Conservation (phyloP, 805 yeast genomes). For the Ogataea naganishii region DNA sequence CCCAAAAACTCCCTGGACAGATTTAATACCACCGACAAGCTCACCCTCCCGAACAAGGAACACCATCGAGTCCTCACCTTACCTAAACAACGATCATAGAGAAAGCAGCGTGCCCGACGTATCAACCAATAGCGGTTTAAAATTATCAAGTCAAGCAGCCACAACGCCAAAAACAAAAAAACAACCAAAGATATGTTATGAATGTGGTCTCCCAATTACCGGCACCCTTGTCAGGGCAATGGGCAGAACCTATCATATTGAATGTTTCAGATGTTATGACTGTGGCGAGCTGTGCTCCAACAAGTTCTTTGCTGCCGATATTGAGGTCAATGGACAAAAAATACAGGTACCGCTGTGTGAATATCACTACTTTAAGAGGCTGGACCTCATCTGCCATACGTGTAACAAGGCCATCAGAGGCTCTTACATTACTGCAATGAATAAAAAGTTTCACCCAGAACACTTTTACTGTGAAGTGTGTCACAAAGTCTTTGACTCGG, state of each 20-base stretch:
- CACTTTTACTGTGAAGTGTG: conserved; percentile 92
- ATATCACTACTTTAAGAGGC: conserved; percentile 80
- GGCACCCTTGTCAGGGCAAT: conserved; percentile 87
- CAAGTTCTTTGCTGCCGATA: conserved; percentile 80
- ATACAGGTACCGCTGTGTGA: conserved; percentile 69
- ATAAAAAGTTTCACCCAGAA: conserved; percentile 86
- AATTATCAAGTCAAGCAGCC: conserved; percentile 3
- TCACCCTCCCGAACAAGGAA: too few relatives aligned
- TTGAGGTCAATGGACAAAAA: conserved; percentile 22
- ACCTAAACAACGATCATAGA: too few relatives aligned
- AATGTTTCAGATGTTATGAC: conserved; percentile 80
- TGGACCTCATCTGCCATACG: conserved; percentile 76
- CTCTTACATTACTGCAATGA: conserved; percentile 88
- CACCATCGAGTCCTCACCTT: too few relatives aligned
- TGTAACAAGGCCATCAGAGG: conserved; percentile 86
- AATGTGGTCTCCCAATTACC: conserved; percentile 43
- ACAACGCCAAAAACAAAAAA: conserved; percentile 13
- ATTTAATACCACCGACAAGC: too few relatives aligned
- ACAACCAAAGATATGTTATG: conserved; percentile 34
- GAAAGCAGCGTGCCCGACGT: conserved; percentile 9
- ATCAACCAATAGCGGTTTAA: neutral
- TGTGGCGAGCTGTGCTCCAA: conserved; percentile 77
- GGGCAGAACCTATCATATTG: conserved; percentile 70
- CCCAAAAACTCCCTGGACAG: too few relatives aligned
- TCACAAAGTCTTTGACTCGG: conserved; percentile 80